Evolutionary conservation across 768 basidiomycete species (phyloP), one percentile per base, ranked within the genome.

Genomic region (Psilocybe cyanescens): DNA sequence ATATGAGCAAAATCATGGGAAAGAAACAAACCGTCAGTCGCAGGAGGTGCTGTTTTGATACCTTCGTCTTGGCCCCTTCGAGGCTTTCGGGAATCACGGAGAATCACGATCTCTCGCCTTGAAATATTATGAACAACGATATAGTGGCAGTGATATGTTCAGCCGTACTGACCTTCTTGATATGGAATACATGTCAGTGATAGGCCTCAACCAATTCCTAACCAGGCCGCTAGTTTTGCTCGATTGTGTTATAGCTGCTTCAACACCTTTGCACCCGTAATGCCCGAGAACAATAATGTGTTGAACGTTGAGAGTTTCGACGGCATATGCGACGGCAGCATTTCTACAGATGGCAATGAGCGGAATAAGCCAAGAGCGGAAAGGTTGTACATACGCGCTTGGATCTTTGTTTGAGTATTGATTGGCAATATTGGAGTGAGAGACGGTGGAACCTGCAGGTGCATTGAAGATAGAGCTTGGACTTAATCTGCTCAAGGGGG

Each of bases 241-340:
- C 3, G 71, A 61, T 41, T 61, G 63, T 0, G 70, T 66, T 58
- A 77, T 77, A 5, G 76, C 77, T 12, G 61, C 65, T 35, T 74
- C 70, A 1, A 77, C 72, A 55, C 73, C 71, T 44, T 72, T 72
- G 62, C 76, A 79, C 12, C 76, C 77, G 59, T 78, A 78, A 60
- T 79, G 78, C 4, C 78, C 78, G 8, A 77, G 63, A 30, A 79
- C 70, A 46, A 79, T 71, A 39, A 79, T 73, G 62, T 79, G 77
- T 39, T 76, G 68, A 4, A 79, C 72, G 28, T 71, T 69, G 8
- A 74, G 66, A 9, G 66, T 67, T 51, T 74, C 71, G 16, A 78
- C 65, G 17, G 76, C 78, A 62, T 78, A 75, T 16, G 69, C 66
- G 49, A 79, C 63, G 7, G 74, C 75, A 3, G 76, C 70, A 47